phyloP scores from a whole-genome alignment of 2,329 filamentous ascomycete genomes.

The Trichoderma polysporum region DNA sequence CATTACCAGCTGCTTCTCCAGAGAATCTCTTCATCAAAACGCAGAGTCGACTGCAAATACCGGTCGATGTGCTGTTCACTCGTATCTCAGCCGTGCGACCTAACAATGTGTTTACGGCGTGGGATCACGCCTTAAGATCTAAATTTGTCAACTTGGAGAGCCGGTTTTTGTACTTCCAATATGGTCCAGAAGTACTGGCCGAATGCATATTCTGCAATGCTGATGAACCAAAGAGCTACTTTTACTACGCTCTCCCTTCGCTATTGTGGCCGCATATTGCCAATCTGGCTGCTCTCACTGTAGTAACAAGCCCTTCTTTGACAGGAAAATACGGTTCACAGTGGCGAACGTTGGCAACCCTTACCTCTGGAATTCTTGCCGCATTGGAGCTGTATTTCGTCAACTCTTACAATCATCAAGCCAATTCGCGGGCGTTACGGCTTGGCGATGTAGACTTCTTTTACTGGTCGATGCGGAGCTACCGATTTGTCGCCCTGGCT shows the following conservation, averaged over 20 bases:
- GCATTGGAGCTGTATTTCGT: conserved; percentile 66
- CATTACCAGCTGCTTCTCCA: conserved; percentile 66
- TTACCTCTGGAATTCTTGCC: conserved; percentile 59
- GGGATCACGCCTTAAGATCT: conserved; percentile 64
- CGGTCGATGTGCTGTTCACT: conserved; percentile 80
- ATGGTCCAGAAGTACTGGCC: conserved; percentile 71
- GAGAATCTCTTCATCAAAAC: conserved; percentile 81
- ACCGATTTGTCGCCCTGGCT: conserved; percentile 64
- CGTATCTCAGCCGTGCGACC: conserved; percentile 64
- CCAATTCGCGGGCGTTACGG: conserved; percentile 62
- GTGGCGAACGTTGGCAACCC: conserved; percentile 71
- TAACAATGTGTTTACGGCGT: conserved; percentile 45
- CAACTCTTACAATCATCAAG: conserved; percentile 62
- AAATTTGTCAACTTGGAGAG: conserved; percentile 71
- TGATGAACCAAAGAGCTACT: conserved; percentile 68
- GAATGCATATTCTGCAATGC: conserved; percentile 79
- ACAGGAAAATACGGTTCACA: conserved; percentile 61
- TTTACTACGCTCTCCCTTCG: conserved; percentile 76
- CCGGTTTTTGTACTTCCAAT: conserved; percentile 78
- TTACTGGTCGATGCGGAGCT: conserved; percentile 66
- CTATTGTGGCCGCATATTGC: conserved; percentile 75
- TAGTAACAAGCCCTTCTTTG: conserved; percentile 69
- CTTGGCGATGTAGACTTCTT: conserved; percentile 66
- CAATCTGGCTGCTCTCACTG: conserved; percentile 70
- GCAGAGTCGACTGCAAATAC: conserved; percentile 77